phyloP scores from a whole-genome alignment of 192 early-diverging fungal genomes.

The Entomortierella chlamydospora region DNA sequence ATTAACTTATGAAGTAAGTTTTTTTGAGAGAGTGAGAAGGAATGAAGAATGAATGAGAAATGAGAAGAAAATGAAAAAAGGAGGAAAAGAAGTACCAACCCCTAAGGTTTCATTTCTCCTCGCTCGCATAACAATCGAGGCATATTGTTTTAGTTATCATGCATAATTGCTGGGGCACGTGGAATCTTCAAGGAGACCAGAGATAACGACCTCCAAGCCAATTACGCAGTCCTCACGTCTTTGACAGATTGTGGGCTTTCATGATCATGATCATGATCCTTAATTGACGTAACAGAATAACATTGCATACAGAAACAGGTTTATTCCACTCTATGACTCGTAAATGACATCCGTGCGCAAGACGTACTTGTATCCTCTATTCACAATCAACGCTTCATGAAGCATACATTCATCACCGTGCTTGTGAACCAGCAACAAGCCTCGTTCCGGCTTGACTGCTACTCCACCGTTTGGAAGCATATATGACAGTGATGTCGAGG shows the following conservation, averaged over 20 bases:
- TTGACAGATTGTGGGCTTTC: no score
- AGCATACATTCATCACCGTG: conserved; percentile 72
- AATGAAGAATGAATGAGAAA: not conserved
- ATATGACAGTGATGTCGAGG: conserved; percentile 62
- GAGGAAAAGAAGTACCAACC: no score
- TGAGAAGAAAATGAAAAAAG: not conserved
- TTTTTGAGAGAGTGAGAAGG: not conserved
- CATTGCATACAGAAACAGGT: no score
- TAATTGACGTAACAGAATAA: no score
- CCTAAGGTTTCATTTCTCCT: no score
- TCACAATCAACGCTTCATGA: conserved; percentile 67
- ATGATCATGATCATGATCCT: no score
- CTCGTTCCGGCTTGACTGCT: conserved; percentile 64
- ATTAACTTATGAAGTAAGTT: not conserved
- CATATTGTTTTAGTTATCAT: no score
- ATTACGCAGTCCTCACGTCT: no score
- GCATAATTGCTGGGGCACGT: no score
- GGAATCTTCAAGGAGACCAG: no score
- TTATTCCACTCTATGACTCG: conserved; percentile 12
- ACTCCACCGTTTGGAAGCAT: conserved; percentile 60
- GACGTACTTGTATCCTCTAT: conserved; percentile 68
- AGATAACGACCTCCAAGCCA: no score
- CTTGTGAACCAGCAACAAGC: conserved; percentile 67
- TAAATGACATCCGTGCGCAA: conserved; percentile 69
- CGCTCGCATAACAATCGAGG: no score